Evolutionary conservation across 2,329 filamentous ascomycete genomes (phyloP), one percentile per base, ranked within the genome.

Genomic region (Colletotrichum navitas): DNA sequence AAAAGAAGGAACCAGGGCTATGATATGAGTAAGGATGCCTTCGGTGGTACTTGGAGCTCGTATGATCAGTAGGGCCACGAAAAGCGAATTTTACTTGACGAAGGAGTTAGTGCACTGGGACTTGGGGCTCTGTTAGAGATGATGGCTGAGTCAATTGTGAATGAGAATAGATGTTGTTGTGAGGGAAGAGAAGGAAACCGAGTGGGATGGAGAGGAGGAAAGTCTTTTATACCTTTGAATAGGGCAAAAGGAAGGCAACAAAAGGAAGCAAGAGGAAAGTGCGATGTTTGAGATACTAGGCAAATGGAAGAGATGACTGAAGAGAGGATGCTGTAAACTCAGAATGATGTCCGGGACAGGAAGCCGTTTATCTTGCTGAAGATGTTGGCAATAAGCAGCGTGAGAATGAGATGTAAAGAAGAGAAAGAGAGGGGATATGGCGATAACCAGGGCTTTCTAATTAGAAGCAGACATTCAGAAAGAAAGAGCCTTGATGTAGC

Each of bases 21-120:
- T 12, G 21, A 11, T n/a, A 16, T 12, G 21, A 11, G 43, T n/a
- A n/a, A 47, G 10, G 21, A 18, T 4, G 21, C 3, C 43, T n/a
- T 11, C 1, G 21, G n/a, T n/a, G 21, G 10, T n/a, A 2, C 21
- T 47, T n/a, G 21, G 0, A 6, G 4, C 7, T n/a, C 21, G 7
- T n/a, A 16, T 45, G 18, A 21, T 10, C 41, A 45, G 18, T 4
- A 21, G 18, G 18, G 5, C 18, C 6, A 45, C 43, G 18, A 7
- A 45, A n/a, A n/a, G 6, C 7, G 8, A n/a, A 1, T 5, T 10
- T 2, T 45, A 7, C 16, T 43, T 43, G 41, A 43, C 6, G 41
- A 2, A 43, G 6, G 16, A 5, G 3, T 45, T 4, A 4, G 43
- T 10, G 6, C 11, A 1, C 14, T n/a, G 21, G 21, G 10, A 1